Evolutionary conservation across 495 filamentous ascomycete genomes (phyloP), one percentile per base, ranked within the genome.

Genomic region (Tuber umbilicatum): DNA sequence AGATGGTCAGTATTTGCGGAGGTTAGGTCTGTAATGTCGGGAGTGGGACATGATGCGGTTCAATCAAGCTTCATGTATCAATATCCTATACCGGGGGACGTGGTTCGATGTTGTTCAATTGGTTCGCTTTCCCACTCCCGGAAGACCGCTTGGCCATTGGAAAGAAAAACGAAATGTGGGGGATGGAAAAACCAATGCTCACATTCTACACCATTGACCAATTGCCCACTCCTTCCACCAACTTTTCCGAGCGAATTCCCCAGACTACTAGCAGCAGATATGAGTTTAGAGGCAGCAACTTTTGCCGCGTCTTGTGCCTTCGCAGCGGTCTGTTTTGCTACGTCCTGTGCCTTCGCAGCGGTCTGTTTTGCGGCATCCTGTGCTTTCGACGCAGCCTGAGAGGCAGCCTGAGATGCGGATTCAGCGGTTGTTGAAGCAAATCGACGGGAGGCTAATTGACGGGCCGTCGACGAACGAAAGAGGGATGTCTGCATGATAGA

Each of bases 161-260:
- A 73, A 31, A 42, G 70, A 76, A 71, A 43, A 38, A 31, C 23
- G 39, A 23, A 72, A 77, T 70, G 67, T 47, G 19, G 38, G 16
- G 41, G 27, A 47, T 37, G 45, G 23, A 73, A 69, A 68, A 39
- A 78, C 43, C 70, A 39, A 35, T 70, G 88, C 94, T 88, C 88
- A 99, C 95, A 89, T 87, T 97, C 92, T 83, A 94, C 85, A 80
- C 93, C 92, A 73, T 87, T 86, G 83, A 97, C 89, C 78, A 94
- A 82, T 83, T 87, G 89, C 77, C 93, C 95, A 60, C 92, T 94
- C 74, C 92, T 88, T 77, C 95, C 95, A 83, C 94, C 94, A 83
- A 95, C 87, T 82, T 89, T 91, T 78, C 90, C 86, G 76, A 97
- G 69, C 64, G 73, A 79, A 74, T 40, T 79, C 88, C 70, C 92